Evolutionary conservation across 306 rosid genomes (phyloP).

Genomic region (Vigna angularis): DNA sequence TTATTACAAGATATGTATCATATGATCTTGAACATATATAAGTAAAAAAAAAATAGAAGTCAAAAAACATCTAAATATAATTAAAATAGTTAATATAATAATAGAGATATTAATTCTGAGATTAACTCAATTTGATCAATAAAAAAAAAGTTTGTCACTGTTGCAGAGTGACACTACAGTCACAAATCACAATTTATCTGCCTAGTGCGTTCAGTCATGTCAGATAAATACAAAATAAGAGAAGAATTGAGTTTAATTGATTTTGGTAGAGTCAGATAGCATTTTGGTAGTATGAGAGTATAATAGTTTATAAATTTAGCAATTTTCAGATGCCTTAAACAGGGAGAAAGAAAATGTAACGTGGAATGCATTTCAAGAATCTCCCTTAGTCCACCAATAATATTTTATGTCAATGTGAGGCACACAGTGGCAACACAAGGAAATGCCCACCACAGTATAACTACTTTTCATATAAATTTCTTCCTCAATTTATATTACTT

Average conservation of each 20-base stretch:
- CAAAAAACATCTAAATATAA: too few relatives aligned
- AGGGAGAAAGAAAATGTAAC: not conserved
- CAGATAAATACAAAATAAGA: not conserved
- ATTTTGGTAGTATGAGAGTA: slow-evolving; percentile 15
- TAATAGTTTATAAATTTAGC: not conserved
- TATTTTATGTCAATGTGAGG: not conserved
- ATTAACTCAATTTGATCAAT: too few relatives aligned
- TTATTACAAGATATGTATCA: too few relatives aligned
- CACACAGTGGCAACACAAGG: not conserved
- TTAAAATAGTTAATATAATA: too few relatives aligned
- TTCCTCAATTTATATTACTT: not conserved
- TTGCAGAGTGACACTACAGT: not conserved
- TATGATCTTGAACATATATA: too few relatives aligned
- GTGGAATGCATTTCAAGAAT: too few relatives aligned
- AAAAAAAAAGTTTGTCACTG: not conserved
- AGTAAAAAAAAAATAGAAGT: too few relatives aligned
- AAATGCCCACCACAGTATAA: slow-evolving; percentile 1
- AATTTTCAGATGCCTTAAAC: slow-evolving; percentile 24
- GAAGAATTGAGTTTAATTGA: not conserved
- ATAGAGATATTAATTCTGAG: too few relatives aligned
- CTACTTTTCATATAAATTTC: not conserved
- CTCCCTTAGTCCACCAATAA: not conserved
- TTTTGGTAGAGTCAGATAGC: slow-evolving; percentile 37
- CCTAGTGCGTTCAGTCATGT: not conserved
- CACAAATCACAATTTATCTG: not conserved